A percentile compares a stretch with the other conserved stretches of the same genome.
Evolutionary conservation across 306 rosid genomes (phyloP).

Genomic region (Prunus armeniaca): DNA sequence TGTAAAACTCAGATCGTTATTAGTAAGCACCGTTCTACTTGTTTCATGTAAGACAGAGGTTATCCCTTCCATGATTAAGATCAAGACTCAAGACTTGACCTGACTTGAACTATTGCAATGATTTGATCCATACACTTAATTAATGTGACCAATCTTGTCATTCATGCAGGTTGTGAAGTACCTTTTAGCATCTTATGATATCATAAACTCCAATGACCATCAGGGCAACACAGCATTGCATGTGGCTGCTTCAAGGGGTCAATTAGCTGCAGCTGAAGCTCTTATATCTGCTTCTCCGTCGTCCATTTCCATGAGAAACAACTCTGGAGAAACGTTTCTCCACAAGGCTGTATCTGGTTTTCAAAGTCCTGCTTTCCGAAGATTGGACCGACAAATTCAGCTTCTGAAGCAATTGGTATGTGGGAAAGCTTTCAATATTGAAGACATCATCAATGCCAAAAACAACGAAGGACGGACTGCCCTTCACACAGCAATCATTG

Average conservation of each 20-base stretch:
- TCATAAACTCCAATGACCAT: slow-evolving; percentile 63
- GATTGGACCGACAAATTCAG: slow-evolving; percentile 81
- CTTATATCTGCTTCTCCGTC: slow-evolving; percentile 60
- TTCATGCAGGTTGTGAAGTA: slow-evolving; percentile 65
- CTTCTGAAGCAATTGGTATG: slow-evolving; percentile 63
- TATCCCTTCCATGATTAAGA: no score
- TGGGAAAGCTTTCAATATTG: slow-evolving; percentile 42
- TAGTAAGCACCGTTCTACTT: no score
- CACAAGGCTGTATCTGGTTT: slow-evolving; percentile 92
- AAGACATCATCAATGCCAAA: slow-evolving; percentile 59
- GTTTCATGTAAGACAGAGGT: no score
- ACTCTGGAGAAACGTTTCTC: slow-evolving; percentile 79
- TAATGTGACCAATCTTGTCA: not conserved
- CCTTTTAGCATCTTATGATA: slow-evolving; percentile 56
- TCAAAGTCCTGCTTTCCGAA: slow-evolving; percentile 64
- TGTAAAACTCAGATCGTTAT: no score
- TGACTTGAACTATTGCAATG: no score
- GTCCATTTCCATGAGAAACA: slow-evolving; percentile 49
- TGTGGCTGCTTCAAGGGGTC: slow-evolving; percentile 86
- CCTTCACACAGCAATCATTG: slow-evolving; percentile 83
- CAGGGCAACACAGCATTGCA: slow-evolving; percentile 89
- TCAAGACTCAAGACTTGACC: no score
- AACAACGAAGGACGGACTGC: slow-evolving; percentile 76
- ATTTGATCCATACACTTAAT: no score
- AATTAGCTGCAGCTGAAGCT: slow-evolving; percentile 68